phyloP scores from a whole-genome alignment of 208 protist genomes.

The Leishmania arabica region DNA sequence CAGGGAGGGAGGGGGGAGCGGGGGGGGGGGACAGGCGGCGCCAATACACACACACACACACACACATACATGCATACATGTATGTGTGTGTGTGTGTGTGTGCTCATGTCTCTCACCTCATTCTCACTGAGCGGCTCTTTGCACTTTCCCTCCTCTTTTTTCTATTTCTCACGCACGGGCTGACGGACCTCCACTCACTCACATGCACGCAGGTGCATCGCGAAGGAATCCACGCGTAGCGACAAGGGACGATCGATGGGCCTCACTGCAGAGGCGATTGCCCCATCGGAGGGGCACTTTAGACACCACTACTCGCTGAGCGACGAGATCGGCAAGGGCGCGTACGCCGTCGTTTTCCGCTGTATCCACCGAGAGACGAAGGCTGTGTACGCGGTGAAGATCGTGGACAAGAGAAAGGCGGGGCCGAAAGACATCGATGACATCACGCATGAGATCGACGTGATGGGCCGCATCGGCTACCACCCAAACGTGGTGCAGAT shows the following conservation, averaged over 20 bases:
- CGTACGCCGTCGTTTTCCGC: slow-evolving; percentile 77
- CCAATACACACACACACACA: background rate
- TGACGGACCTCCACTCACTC: background rate
- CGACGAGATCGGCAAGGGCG: slow-evolving; percentile 67
- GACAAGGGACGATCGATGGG: background rate
- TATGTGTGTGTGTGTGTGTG: background rate
- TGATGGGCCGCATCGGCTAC: slow-evolving; percentile 73
- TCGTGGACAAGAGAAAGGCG: slow-evolving; percentile 78
- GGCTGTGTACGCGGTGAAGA: slow-evolving; percentile 72
- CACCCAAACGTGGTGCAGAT: slow-evolving; percentile 86
- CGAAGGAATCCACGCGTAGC: background rate
- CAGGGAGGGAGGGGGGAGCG: background rate
- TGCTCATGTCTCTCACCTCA: background rate
- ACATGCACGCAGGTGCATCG: background rate
- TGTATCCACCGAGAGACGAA: slow-evolving; percentile 59
- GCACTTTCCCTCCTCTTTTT: background rate
- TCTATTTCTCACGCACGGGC: background rate
- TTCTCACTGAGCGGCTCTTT: background rate
- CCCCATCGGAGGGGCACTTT: slow-evolving; percentile 47
- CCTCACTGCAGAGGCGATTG: background rate
- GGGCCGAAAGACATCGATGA: slow-evolving; percentile 77
- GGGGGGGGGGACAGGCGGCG: no score
- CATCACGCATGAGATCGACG: slow-evolving; percentile 72
- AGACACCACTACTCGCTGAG: slow-evolving; percentile 49
- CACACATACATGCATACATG: no score